These are phyloP conservation scores for Mortierella sp. DNA, from an alignment of 371 early-diverging fungal genomes.

Conservation along the genomic window DNA sequence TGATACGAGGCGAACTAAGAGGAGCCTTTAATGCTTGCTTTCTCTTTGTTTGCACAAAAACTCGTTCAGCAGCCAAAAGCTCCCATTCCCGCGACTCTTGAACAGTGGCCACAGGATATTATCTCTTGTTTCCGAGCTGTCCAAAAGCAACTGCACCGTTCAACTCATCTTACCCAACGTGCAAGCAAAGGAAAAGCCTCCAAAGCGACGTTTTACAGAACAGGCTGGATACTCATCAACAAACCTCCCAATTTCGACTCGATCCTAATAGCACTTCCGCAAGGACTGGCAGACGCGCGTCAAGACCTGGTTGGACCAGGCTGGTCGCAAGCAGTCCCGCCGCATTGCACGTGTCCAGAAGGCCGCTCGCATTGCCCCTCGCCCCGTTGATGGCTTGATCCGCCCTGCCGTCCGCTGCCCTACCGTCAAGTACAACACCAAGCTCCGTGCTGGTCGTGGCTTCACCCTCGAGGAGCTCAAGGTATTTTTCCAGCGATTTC, in stretches of 20 bases:
- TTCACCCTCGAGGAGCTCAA: slow-evolving; percentile 99
- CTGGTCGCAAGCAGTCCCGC: slow-evolving; percentile 95
- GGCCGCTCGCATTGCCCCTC: slow-evolving; percentile 97
- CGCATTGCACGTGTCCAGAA: slow-evolving; percentile 92
- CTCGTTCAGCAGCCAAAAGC: background rate
- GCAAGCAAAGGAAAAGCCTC: background rate
- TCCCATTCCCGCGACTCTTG: background rate
- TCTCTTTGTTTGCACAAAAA: background rate
- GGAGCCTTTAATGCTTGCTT: background rate
- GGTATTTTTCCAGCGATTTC: slow-evolving; percentile 63
- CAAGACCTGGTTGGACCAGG: slow-evolving; percentile 99
- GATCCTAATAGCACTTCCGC: slow-evolving; percentile 87
- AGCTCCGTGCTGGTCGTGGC: slow-evolving; percentile 98
- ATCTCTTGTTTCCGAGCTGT: background rate
- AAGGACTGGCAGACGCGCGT: slow-evolving; percentile 99
- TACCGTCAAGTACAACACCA: slow-evolving; percentile 99
- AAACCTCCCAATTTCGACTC: background rate
- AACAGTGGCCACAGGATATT: background rate
- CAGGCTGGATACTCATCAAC: background rate
- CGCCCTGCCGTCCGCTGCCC: slow-evolving; percentile 99
- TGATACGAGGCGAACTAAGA: background rate
- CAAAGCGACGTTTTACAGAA: background rate
- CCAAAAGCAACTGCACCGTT: background rate
- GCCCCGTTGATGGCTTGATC: slow-evolving; percentile 97
- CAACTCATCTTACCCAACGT: background rate